Conservation (phyloP, 805 yeast species). For the Sugiyamaella chiloensis region DNA sequence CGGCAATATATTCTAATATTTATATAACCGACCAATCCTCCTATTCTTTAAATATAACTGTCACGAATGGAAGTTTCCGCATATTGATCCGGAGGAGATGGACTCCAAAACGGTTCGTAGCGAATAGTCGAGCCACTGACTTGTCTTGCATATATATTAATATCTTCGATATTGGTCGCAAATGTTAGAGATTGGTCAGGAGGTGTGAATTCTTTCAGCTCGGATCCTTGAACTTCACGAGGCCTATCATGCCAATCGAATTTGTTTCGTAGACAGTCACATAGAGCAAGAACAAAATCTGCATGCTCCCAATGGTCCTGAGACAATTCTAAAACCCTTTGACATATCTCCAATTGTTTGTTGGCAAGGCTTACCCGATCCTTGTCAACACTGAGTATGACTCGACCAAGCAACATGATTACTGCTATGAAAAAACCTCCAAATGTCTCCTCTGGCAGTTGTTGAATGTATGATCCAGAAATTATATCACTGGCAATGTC, state of each 20-base stretch:
- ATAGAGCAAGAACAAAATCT: slow-evolving; percentile 17
- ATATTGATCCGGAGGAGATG: too few species aligned
- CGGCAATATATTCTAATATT: too few species aligned
- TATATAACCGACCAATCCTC: too few species aligned
- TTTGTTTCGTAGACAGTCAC: slow-evolving; percentile 14
- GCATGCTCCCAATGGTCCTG: slow-evolving; percentile 25
- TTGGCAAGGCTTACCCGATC: slow-evolving; percentile 1
- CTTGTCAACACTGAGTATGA: background rate
- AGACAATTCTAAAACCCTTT: slow-evolving; percentile 16
- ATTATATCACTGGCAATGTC: slow-evolving; percentile 16
- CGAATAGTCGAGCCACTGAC: background rate
- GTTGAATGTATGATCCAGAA: slow-evolving; percentile 12
- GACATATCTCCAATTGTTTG: slow-evolving; percentile 18
- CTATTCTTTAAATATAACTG: too few species aligned
- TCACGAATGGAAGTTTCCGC: too few species aligned
- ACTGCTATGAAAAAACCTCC: slow-evolving; percentile 21
- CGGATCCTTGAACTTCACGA: too few species aligned
- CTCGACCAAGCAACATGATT: slow-evolving; percentile 19
- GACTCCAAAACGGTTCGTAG: background rate
- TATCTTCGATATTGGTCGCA: slow-evolving; percentile 3
- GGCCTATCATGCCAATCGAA: slow-evolving; percentile 10
- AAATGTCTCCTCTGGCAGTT: slow-evolving; percentile 17
- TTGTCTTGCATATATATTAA: background rate
- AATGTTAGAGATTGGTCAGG: slow-evolving; percentile 1
- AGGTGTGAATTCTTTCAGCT: background rate